phyloP scores from a whole-genome alignment of 2,329 filamentous ascomycete genomes.

The Arachnomyces sp. region DNA sequence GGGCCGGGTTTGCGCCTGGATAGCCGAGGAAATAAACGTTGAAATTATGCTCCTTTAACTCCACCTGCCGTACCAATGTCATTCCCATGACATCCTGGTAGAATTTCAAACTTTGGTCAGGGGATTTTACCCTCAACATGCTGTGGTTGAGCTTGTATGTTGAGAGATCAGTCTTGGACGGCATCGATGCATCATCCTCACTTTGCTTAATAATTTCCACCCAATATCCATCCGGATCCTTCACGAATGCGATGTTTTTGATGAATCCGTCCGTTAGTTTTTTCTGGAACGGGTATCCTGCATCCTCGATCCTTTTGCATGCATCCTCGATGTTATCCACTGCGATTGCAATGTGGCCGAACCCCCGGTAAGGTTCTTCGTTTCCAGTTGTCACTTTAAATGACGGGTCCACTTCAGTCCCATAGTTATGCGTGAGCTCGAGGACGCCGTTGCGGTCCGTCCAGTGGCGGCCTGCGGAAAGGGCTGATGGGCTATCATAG shows the following conservation, averaged over 20 bases:
- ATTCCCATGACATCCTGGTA: conserved; percentile 87
- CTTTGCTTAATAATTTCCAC: conserved; percentile 56
- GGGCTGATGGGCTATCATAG: conserved; percentile 69
- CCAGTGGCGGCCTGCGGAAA: conserved; percentile 67
- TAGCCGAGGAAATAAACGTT: conserved; percentile 93
- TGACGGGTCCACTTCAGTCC: conserved; percentile 74
- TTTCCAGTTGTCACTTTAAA: conserved; percentile 87
- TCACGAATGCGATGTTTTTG: conserved; percentile 79
- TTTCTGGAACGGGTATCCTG: conserved; percentile 92
- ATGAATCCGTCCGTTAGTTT: conserved; percentile 82
- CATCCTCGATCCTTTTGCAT: conserved; percentile 81
- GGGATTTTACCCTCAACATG: conserved; percentile 89
- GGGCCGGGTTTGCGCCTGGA: conserved; percentile 47
- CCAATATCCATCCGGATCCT: conserved; percentile 83
- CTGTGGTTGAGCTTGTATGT: conserved; percentile 63
- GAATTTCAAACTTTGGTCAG: conserved; percentile 65
- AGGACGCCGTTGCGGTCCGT: conserved; percentile 81
- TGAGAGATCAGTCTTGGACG: conserved; percentile 54
- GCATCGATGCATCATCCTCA: conserved; percentile 50
- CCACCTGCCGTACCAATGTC: conserved; percentile 65
- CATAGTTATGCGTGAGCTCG: conserved; percentile 78
- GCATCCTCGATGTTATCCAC: conserved; percentile 82
- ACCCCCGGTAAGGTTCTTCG: conserved; percentile 73
- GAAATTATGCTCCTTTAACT: conserved; percentile 66
- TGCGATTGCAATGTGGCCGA: conserved; percentile 78